Conservation (phyloP, 495 filamentous ascomycete species). For the Penicillium coffeae region DNA sequence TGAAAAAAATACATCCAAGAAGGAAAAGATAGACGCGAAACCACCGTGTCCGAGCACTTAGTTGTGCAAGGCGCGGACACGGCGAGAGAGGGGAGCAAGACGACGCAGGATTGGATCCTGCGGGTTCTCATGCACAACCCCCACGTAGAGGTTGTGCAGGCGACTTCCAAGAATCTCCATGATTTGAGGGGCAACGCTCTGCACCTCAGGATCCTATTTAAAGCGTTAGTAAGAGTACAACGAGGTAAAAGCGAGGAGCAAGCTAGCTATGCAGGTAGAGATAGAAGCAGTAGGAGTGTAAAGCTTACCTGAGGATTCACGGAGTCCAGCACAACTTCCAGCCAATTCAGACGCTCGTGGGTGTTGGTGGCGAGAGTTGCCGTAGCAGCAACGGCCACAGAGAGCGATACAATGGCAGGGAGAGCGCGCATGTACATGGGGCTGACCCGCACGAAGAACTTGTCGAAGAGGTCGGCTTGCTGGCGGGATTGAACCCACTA, state of each 20-base stretch:
- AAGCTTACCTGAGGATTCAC: constrained; percentile 48
- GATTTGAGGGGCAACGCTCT: constrained; percentile 58
- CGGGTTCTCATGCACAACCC: constrained; percentile 57
- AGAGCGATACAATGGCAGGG: constrained; percentile 73
- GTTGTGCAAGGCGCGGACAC: constrained; percentile 55
- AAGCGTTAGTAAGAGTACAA: background rate
- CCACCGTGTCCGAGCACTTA: too few species aligned
- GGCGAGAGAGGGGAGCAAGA: constrained; percentile 53
- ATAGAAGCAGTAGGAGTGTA: background rate
- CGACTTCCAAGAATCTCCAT: constrained; percentile 70
- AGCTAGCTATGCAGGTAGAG: background rate
- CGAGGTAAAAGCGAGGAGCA: background rate
- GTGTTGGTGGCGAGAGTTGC: constrained; percentile 62
- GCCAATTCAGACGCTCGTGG: constrained; percentile 67
- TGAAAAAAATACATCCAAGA: too few species aligned
- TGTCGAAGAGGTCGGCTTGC: constrained; percentile 73
- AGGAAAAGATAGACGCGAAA: too few species aligned
- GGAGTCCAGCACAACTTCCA: constrained; percentile 63
- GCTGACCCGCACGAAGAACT: constrained; percentile 69
- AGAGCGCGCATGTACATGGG: constrained; percentile 65
- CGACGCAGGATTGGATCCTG: constrained; percentile 60
- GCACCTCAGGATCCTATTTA: constrained; percentile 67
- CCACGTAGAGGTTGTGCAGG: constrained; percentile 66
- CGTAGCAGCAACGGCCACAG: constrained; percentile 77
- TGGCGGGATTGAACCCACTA: constrained; percentile 84